Evolutionary conservation across 2,329 filamentous ascomycete genomes (phyloP).

Genomic region (Trichoderma polysporum): DNA sequence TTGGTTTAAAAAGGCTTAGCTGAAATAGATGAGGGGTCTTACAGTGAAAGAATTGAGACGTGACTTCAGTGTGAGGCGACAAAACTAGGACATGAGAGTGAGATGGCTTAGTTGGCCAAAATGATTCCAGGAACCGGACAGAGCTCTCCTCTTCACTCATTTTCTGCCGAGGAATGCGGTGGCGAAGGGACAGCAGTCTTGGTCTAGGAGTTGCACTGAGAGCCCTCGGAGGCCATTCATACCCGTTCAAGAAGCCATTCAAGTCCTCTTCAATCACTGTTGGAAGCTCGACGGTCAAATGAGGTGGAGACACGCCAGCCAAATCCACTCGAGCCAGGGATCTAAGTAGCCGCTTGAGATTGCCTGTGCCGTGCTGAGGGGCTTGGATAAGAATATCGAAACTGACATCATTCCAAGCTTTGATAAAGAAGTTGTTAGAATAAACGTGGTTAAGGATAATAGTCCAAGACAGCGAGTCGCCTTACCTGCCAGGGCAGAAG

Average conservation of each 20-base stretch:
- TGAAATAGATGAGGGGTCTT: constrained; percentile 27
- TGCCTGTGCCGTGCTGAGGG: constrained; percentile 66
- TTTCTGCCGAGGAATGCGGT: constrained; percentile 63
- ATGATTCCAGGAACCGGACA: constrained; percentile 77
- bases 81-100: constrained; percentile 80
- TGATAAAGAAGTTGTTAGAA: constrained; percentile 21
- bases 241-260: constrained; percentile 59
- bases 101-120: constrained; percentile 69
- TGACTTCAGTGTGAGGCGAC: constrained; percentile 76
- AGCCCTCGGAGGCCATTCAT: constrained; percentile 63
- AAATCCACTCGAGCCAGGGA: constrained; percentile 78
- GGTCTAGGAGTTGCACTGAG: constrained; percentile 41
- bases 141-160: constrained; percentile 69
- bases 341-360: constrained; percentile 71
- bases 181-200: constrained; percentile 68
- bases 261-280: constrained; percentile 65
- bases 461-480: neutral
- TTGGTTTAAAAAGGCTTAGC: neutral
- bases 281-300: constrained; percentile 83
- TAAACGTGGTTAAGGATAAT: constrained; percentile 19
- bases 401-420: constrained; percentile 74
- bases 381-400: constrained; percentile 86
- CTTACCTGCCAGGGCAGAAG: constrained; percentile 64
- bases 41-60: constrained; percentile 80
- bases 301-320: constrained; percentile 64